A percentile compares a stretch with the other conserved stretches of the same genome.
Conservation (phyloP, 2,329 filamentous ascomycete species). For the Penicillium sp. region DNA sequence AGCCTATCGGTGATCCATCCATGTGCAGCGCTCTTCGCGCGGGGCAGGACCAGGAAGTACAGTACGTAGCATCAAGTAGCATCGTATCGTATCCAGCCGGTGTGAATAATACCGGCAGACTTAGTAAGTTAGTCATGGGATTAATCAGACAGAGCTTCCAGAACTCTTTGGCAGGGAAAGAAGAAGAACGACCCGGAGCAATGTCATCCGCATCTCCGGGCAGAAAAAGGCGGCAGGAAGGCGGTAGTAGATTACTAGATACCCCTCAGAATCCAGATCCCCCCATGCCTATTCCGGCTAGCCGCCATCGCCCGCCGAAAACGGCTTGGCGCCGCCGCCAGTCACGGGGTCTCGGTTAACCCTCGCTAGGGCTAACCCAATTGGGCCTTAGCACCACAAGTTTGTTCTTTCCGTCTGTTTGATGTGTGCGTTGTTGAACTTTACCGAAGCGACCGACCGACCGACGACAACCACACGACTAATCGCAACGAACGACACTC, state of each 20-base stretch:
- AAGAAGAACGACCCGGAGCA: conserved; percentile 2
- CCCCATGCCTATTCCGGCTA: not conserved
- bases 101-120: too few species aligned
- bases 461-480: conserved; percentile 41
- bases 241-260: too few species aligned
- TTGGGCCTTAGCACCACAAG: conserved; percentile 21
- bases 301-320: not conserved
- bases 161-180: not conserved
- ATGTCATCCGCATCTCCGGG: conserved; percentile 7
- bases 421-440: conserved; percentile 33
- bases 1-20: too few species aligned
- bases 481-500: conserved; percentile 31
- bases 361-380: conserved; percentile 33
- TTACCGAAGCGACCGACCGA: conserved; percentile 38
- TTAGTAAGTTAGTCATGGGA: not conserved
- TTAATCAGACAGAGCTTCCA: not conserved
- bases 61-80: too few species aligned
- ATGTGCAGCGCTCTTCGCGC: too few species aligned
- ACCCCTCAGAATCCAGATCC: not conserved
- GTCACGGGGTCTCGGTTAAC: conserved; percentile 34
- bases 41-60: too few species aligned
- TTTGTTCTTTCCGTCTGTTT: conserved; percentile 23
- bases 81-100: too few species aligned
- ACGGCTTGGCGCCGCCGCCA: not conserved
- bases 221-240: not conserved